Base-by-base conservation (phyloP, 306 rosid genomes). In the Albizia julibrissin region DNA sequence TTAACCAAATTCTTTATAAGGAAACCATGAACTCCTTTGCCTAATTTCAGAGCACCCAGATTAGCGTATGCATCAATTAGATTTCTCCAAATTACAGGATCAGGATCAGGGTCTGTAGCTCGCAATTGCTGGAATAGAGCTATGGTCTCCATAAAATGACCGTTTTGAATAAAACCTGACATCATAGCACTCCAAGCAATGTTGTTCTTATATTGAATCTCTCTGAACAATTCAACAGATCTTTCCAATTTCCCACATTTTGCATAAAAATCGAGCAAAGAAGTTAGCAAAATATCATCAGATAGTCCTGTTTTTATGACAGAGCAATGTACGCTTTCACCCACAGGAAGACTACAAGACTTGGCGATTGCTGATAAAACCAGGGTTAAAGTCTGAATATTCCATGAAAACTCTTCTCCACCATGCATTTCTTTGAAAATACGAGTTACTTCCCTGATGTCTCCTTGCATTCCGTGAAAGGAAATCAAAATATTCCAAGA, bases 121-220 rank as follows among this genome's bases (percentile, higher is more conserved):
- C 72, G 91, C 89, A 89, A 80, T 85, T 87, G 85, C n/a, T 44
- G 71, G 72, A 91, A 86, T 42, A 91, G 56, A 49, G 33, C 21
- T 72, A 89, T 83, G 34, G 91, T 88, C 54, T 83, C 89, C 75
- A 66, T 52, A 27, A 78, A 84, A 70, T 58, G 76, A 40, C 91
- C 92, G 80, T 86, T 89, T 50, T 82, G 92, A 86, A 87, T 76
- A 52, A 86, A 83, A 77, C 91, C 86, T 4, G 86, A 86, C 89
- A 89, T 91, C 90, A 87, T 89, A 40, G 91, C 90, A 82, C 87
- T 59, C 85, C 82, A 84, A 3, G 84, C 86, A 75, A 91, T 82
- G 84, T 44, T 79, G 74, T 86, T 87, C 78, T 78, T 82, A 40
- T 1, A 58, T 39, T 33, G 76, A 80, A 83, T 83, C 79, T 83